Percentiles rank a stretch among this genome's conserved stretches.
Conservation (phyloP, 352 stramenopile species). For the Phytophthora sojae region DNA sequence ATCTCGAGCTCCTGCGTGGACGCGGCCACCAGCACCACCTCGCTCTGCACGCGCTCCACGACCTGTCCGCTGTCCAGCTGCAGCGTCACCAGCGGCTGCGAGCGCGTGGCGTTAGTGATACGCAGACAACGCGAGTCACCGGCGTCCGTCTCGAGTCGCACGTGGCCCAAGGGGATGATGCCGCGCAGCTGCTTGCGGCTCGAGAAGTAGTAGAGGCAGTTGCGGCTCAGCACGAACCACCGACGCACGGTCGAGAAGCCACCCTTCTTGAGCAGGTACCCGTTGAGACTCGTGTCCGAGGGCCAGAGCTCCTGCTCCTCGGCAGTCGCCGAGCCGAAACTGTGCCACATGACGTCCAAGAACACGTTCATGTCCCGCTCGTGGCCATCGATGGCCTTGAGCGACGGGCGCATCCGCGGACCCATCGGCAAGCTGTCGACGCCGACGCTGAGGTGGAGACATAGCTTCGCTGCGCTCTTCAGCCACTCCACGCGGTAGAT, state of each 20-base stretch:
- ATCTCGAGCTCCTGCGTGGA: slow-evolving; percentile 86
- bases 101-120: slow-evolving; percentile 68
- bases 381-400: slow-evolving; percentile 77
- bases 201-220: slow-evolving; percentile 91
- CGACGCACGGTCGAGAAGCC: slow-evolving; percentile 82
- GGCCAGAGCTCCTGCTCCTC: slow-evolving; percentile 91
- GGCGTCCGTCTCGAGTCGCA: slow-evolving; percentile 74
- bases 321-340: slow-evolving; percentile 80
- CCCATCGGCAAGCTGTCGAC: slow-evolving; percentile 88
- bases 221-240: slow-evolving; percentile 90
- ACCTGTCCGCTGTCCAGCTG: slow-evolving; percentile 88
- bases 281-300: slow-evolving; percentile 89
- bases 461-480: slow-evolving; percentile 58
- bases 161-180: slow-evolving; percentile 87
- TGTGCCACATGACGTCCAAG: slow-evolving; percentile 89
- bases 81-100: slow-evolving; percentile 75
- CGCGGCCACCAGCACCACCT: slow-evolving; percentile 78
- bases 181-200: slow-evolving; percentile 80
- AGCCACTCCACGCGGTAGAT: slow-evolving; percentile 87
- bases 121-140: slow-evolving; percentile 63
- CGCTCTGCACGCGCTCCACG: slow-evolving; percentile 76
- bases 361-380: slow-evolving; percentile 90
- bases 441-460: slow-evolving; percentile 83
- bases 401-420: slow-evolving; percentile 68
- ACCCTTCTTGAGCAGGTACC: slow-evolving; percentile 85